phyloP scores from a whole-genome alignment of 345 rosid genomes.

The Populus ilicifolia region DNA sequence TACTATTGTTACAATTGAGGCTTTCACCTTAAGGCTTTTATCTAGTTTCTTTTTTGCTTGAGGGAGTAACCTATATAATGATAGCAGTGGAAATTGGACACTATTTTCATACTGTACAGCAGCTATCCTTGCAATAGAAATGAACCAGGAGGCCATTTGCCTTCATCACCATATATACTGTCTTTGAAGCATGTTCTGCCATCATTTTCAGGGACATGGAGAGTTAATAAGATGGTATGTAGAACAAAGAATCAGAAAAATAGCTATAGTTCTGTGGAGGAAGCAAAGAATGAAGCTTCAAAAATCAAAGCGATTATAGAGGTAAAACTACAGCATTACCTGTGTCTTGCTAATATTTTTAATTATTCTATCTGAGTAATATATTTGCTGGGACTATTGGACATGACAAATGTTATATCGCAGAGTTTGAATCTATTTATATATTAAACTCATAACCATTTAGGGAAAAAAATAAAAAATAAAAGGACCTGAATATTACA shows the following conservation, averaged over 20 bases:
- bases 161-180: too few species aligned
- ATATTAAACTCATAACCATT: too few species aligned
- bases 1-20: neutral
- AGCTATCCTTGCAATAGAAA: neutral
- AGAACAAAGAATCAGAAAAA: constrained; percentile 78
- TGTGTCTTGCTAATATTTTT: neutral
- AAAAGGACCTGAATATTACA: too few species aligned
- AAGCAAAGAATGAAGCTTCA: constrained; percentile 63
- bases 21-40: neutral
- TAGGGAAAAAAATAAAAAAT: too few species aligned
- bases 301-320: constrained; percentile 76
- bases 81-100: neutral
- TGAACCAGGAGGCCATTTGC: neutral
- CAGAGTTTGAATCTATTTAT: constrained; percentile 48
- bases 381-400: neutral
- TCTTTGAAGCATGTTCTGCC: constrained; percentile 2
- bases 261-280: constrained; percentile 59
- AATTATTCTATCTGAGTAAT: neutral
- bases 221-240: constrained; percentile 85
- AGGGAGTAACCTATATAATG: neutral
- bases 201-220: constrained; percentile 49
- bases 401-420: constrained; percentile 1
- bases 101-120: neutral
- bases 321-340: constrained; percentile 37
- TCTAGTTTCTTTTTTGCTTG: neutral